Base-by-base conservation (phyloP, 495 filamentous ascomycete genomes). In the Glarea lozoyensis region DNA sequence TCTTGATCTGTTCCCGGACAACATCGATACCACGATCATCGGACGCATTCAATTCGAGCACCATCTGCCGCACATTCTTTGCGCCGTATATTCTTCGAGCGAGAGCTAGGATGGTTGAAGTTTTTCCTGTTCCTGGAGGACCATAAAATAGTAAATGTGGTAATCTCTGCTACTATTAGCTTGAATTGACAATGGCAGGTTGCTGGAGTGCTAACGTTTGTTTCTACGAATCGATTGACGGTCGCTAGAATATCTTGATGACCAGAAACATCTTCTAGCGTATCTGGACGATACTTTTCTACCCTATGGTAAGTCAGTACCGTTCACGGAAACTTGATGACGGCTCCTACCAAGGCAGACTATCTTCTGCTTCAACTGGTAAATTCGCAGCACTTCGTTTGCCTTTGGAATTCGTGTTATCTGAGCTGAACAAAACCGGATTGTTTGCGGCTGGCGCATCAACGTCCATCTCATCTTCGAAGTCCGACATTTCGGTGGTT, bases 21-120 rank as follows among this genome's bases (percentile, higher is more conserved):
- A 99, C 92, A 49, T 99, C 93, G 64, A 99, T 99, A 55, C 92
- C 92, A 66, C 92, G 74, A 57, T 98, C 92, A 56, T 98, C 92
- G 47, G 85, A 93, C 24, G 92, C 92, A 61, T 98, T 98, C 43
- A 98, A 75, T 59, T 98, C 92, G 4, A 98, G 72, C 35, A 98
- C 93, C 86, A 97, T 96, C 60, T 98, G 92, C 18, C 89, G 79
- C 80, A 97, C 82, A 60, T 96, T 97, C 45, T 84, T 84, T 42
- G 64, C 63, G 27, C 92, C 92, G 53, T 97, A 99, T 59, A 99
- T 99, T 45, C 83, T 75, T 38, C 93, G 76, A 10, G 92, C 87
- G 15, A 99, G 79, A 1, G 77, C 77, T 23, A 99, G 83, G 52
- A 99, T 84, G 0, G 93, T 99, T 6, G 88, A 94, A 1, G 92